phyloP scores from a whole-genome alignment of 1,139 yeast genomes.

The Hemisphaericaspora subhashii region DNA sequence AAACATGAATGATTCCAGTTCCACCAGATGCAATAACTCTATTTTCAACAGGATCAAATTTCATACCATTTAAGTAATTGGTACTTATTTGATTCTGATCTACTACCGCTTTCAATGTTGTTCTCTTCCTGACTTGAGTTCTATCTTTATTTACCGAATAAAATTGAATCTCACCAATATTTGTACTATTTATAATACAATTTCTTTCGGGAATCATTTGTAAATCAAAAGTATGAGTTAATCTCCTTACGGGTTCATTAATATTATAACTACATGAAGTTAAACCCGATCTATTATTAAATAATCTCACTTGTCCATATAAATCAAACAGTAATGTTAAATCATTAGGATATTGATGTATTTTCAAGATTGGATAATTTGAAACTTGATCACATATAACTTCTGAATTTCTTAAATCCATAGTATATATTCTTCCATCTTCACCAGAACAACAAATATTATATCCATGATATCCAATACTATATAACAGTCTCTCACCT shows the following conservation, averaged over 20 bases:
- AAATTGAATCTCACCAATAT: constrained; percentile 13
- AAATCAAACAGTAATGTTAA: constrained; percentile 14
- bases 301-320: constrained; percentile 15
- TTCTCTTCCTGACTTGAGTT: constrained; percentile 7
- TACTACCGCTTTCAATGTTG: background rate
- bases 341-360: constrained; percentile 6
- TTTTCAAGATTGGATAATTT: constrained; percentile 10
- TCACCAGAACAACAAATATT: constrained; percentile 13
- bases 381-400: constrained; percentile 16
- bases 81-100: background rate
- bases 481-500: background rate
- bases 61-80: constrained; percentile 14
- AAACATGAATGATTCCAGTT: constrained; percentile 22
- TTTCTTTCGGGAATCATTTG: constrained; percentile 3
- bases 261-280: background rate
- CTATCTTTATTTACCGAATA: constrained; percentile 9
- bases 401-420: constrained; percentile 27
- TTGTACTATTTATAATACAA: constrained; percentile 17
- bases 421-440: constrained; percentile 25
- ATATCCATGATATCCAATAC: constrained; percentile 4
- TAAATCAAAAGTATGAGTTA: background rate
- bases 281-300: background rate
- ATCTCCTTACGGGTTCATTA: background rate
- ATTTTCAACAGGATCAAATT: constrained; percentile 16
- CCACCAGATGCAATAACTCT: constrained; percentile 21